A percentile compares a stretch with the other conserved stretches of the same genome.
Evolutionary conservation across 768 basidiomycete species (phyloP).

Genomic region (Botryobasidium botryosum): DNA sequence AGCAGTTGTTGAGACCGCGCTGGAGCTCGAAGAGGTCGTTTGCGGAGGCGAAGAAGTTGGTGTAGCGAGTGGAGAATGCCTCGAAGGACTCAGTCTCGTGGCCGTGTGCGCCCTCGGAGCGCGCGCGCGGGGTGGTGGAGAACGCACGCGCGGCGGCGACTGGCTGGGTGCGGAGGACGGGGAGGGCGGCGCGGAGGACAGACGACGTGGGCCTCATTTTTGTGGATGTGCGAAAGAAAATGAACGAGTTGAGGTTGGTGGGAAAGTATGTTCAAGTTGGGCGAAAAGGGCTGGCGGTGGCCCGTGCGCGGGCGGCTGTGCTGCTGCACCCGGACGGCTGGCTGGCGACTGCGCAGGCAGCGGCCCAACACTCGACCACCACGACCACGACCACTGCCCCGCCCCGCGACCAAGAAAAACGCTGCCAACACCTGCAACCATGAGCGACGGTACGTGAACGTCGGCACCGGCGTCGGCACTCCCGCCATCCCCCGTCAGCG

Average conservation of each 20-base stretch:
- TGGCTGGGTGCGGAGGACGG: neutral
- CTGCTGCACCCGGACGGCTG: neutral
- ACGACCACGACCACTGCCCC: neutral
- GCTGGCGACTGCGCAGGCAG: no score
- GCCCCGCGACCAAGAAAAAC: neutral
- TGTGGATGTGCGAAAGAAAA: no score
- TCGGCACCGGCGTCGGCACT: neutral
- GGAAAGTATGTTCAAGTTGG: neutral
- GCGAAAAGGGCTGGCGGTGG: neutral
- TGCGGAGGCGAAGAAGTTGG: constrained; percentile 80
- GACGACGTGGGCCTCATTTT: no score
- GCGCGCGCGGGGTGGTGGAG: neutral
- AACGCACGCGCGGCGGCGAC: neutral
- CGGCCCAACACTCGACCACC: neutral
- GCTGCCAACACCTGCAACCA: neutral
- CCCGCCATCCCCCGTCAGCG: neutral
- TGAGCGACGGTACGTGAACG: constrained; percentile 4
- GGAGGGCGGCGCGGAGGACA: neutral
- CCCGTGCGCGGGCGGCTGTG: neutral
- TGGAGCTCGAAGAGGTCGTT: constrained; percentile 98
- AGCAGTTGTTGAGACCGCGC: constrained; percentile 98
- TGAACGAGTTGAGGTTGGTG: no score
- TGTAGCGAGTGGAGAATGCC: constrained; percentile 85
- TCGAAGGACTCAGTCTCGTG: constrained; percentile 89
- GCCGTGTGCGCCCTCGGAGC: constrained; percentile 19